Conservation (phyloP, 257 asterid genomes). For the Solanum pennellii region DNA sequence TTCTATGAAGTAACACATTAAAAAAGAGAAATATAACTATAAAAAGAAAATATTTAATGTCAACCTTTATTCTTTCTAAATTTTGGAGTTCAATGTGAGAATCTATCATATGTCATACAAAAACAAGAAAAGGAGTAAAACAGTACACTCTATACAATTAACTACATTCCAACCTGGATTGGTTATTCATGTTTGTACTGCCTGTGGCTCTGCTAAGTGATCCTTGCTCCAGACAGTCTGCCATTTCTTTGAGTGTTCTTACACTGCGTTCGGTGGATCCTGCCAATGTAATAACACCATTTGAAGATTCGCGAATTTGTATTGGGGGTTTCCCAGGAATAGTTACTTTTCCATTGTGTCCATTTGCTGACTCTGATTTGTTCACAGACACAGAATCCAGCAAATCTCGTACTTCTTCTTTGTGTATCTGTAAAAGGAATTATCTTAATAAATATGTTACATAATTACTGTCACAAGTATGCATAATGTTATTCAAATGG, state of each 20-base stretch:
- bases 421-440: conserved; percentile 60
- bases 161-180: conserved; percentile 53
- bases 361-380: conserved; percentile 64
- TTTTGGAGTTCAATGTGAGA: neutral
- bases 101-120: neutral
- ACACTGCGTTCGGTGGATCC: conserved; percentile 90
- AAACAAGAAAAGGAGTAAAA: neutral
- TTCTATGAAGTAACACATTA: neutral
- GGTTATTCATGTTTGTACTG: conserved; percentile 97
- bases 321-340: conserved; percentile 79
- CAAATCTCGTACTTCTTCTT: conserved; percentile 97
- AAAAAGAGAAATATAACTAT: neutral
- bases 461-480: neutral
- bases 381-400: conserved; percentile 46
- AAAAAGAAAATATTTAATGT: neutral
- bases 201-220: conserved; percentile 94
- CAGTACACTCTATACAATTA: neutral
- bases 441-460: neutral
- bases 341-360: conserved; percentile 53
- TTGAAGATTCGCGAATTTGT: conserved; percentile 96
- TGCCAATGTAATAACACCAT: conserved; percentile 96
- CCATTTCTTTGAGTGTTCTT: conserved; percentile 85
- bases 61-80: neutral
- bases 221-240: conserved; percentile 92
- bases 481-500: neutral